Evolutionary conservation across 148 eudicot genomes (phyloP).

Genomic region (Camellia granthamiana): DNA sequence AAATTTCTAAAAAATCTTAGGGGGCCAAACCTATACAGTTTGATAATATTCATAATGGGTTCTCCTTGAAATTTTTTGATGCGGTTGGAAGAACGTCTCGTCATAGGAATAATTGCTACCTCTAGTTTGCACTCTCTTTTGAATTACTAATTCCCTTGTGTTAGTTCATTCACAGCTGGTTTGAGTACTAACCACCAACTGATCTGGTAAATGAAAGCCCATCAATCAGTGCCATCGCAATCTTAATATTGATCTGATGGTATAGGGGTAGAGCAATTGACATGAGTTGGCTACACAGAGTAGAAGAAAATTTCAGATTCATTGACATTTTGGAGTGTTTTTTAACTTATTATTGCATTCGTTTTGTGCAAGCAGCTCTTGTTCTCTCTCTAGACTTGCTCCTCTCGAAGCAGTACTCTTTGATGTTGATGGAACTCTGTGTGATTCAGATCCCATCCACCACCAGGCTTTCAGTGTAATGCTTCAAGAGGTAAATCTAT

Average conservation of each 20-base stretch:
- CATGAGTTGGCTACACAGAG: neutral
- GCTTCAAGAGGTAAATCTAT: conserved; percentile 66
- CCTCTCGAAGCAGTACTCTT: conserved; percentile 82
- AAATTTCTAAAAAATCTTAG: too few relatives aligned
- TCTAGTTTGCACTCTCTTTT: neutral
- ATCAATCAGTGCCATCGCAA: neutral
- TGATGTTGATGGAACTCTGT: conserved; percentile 91
- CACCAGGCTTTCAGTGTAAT: conserved; percentile 68
- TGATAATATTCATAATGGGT: too few relatives aligned
- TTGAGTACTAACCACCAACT: neutral
- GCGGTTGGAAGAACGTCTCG: neutral
- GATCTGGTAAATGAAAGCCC: neutral
- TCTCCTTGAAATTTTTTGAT: too few relatives aligned
- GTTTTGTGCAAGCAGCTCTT: conserved; percentile 34
- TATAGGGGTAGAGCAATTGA: neutral
- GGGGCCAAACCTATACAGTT: too few relatives aligned
- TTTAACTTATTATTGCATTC: conserved; percentile 12
- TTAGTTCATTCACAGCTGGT: neutral
- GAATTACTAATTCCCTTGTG: neutral
- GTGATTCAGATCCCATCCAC: conserved; percentile 94
- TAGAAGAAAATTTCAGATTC: neutral
- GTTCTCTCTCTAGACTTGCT: conserved; percentile 58
- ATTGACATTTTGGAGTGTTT: neutral
- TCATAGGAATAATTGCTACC: neutral
- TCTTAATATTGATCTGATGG: neutral